Conservation (phyloP, 75 land plant species). For the Ceratopteris richardii region DNA sequence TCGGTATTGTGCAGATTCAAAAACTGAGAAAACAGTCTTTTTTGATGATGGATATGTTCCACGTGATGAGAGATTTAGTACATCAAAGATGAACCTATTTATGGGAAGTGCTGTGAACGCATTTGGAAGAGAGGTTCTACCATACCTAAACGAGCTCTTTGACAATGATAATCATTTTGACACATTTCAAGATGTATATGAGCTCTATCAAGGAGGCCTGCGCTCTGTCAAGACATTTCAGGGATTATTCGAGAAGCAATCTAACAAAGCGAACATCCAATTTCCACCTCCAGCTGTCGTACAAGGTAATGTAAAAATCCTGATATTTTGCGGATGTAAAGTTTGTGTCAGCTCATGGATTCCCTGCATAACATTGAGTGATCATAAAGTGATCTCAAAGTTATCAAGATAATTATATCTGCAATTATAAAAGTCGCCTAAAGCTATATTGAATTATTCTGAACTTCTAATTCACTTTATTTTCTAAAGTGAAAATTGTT, state of each 20-base stretch:
- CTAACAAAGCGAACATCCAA: slow-evolving; percentile 7
- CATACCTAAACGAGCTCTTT: not conserved
- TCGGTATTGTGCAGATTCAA: not conserved
- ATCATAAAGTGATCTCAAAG: no score
- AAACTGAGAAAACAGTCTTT: not conserved
- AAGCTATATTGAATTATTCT: no score
- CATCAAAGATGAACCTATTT: not conserved
- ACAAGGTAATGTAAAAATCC: slow-evolving; percentile 5
- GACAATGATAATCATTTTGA: not conserved
- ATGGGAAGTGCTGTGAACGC: not conserved
- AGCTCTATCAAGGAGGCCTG: not conserved
- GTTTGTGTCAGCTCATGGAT: no score
- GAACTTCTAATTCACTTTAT: no score
- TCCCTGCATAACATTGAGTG: no score
- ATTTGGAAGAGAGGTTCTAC: not conserved
- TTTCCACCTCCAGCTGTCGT: slow-evolving; percentile 33
- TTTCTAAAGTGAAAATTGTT: no score
- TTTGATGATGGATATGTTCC: slow-evolving; percentile 6
- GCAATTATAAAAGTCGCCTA: no score
- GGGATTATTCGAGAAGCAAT: not conserved
- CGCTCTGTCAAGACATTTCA: not conserved
- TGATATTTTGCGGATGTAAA: no score
- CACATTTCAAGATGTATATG: not conserved
- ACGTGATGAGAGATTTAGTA: not conserved
- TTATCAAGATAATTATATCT: no score